These are phyloP conservation scores for Amauroascus niger DNA, from an alignment of 2,329 filamentous ascomycete species.

Conservation along the genomic window DNA sequence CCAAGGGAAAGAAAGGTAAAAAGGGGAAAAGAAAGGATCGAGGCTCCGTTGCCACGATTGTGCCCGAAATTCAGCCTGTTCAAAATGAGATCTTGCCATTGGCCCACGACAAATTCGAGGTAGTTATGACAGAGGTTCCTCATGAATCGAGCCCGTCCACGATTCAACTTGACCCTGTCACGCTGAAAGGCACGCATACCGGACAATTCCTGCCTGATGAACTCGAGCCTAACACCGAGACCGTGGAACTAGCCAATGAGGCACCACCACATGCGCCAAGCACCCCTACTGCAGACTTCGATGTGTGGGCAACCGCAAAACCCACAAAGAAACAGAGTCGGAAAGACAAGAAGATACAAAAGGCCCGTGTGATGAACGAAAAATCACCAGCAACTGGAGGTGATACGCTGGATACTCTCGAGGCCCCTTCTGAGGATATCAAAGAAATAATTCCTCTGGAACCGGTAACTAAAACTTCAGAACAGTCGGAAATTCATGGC, in stretches of 20 bases:
- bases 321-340: constrained; percentile 19
- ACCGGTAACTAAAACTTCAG: not conserved
- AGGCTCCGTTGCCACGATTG: not conserved
- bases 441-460: not conserved
- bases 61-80: not conserved
- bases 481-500: not conserved
- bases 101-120: not conserved
- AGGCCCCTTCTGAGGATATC: not conserved
- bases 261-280: constrained; percentile 8
- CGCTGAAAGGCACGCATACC: not conserved
- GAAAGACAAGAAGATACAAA: constrained; percentile 18
- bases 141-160: not conserved
- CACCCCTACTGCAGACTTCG: not conserved
- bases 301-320: constrained; percentile 8
- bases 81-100: not conserved
- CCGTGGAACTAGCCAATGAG: constrained; percentile 10
- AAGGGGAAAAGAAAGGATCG: constrained; percentile 19
- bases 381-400: not conserved
- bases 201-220: constrained; percentile 1
- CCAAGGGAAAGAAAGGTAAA: constrained; percentile 19
- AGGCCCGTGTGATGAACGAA: not conserved
- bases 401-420: not conserved
- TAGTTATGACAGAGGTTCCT: not conserved
- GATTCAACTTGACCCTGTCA: not conserved
- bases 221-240: not conserved